A percentile compares a stretch with the other conserved stretches of the same genome.
Conservation (phyloP, 768 basidiomycete species). For the Suillus weaverae region DNA sequence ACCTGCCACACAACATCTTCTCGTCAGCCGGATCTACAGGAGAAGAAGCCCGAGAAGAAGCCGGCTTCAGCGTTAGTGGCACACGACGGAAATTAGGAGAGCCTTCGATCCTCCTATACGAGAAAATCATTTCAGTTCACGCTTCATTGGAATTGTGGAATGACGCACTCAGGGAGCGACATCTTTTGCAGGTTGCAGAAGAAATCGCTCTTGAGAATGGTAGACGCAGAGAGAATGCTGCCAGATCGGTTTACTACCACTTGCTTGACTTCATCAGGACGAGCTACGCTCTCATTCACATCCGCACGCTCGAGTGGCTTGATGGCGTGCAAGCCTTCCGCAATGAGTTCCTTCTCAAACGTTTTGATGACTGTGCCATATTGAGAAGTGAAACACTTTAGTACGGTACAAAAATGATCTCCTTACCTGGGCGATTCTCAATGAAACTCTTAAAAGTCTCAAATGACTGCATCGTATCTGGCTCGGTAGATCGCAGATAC, state of each 20-base stretch:
- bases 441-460: conserved; percentile 84
- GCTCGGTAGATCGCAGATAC: conserved; percentile 77
- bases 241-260: conserved; percentile 85
- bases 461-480: conserved; percentile 75
- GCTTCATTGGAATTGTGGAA: conserved; percentile 4
- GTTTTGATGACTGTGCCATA: conserved; percentile 81
- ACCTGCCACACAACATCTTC: conserved; percentile 82
- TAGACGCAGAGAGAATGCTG: conserved; percentile 83
- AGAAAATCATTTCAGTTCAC: conserved; percentile 5
- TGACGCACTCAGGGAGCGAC: conserved; percentile 84
- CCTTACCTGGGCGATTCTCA: conserved; percentile 75
- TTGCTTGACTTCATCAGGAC: conserved; percentile 88
- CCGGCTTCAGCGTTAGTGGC: conserved; percentile 55
- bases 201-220: conserved; percentile 95
- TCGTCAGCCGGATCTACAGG: conserved; percentile 38
- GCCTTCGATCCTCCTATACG: conserved; percentile 79
- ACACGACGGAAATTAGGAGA: conserved; percentile 90
- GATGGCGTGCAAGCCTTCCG: conserved; percentile 75
- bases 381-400: not conserved
- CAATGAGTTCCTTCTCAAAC: conserved; percentile 85
- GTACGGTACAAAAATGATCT: not conserved
- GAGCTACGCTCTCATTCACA: conserved; percentile 63
- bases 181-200: conserved; percentile 95
- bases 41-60: conserved; percentile 25
- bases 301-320: conserved; percentile 80